Base-by-base conservation (phyloP, 768 basidiomycete genomes). In the Lyophyllum atratum region DNA sequence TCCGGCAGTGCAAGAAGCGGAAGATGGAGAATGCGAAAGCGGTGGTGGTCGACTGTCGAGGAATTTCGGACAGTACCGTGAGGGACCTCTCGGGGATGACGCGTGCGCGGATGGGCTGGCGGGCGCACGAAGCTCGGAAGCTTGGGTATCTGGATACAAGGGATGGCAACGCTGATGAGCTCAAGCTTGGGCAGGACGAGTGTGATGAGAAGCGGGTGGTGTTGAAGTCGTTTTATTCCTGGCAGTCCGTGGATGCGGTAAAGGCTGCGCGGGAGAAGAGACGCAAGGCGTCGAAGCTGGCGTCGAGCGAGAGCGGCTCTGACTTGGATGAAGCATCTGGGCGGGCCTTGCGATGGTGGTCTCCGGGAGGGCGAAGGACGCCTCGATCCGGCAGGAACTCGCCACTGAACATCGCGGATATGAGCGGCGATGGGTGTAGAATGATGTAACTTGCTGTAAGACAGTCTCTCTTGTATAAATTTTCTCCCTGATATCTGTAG, bases 171-270 rank as follows among this genome's bases (percentile, higher is more conserved):
- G 74, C 76, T 6, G 87, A 89, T 59, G 82, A 83, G 34, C 71
- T 89, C 55, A 85, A 82, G 69, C 71, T 84, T 9, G 89, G 87
- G 44, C 86, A 91, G 72, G 89, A 92, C 69, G 93, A 95, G 69
- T 92, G 91, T 66, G 92, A 93, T 60, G 79, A 81, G 64, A 71
- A 65, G 65, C 76, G 86, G 24, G 86, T 93, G 24, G 87, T 91
- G 49, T 67, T 94, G 61, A 93, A 93, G 81, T 85, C 88, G 24
- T 95, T 93, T 70, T 88, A 90, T 70, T 85, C 87, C 48, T 92
- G 90, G 89, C 89, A 93, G 76, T 88, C 83, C 10, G 91, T 94
- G 34, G 92, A 93, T 67, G 84, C 85, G 0, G 91, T 93, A 47
- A 79, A 80, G 56, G 74, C 79, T 31, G 81, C 79, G 52, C 78